Conservation (phyloP, 441 rosid species). For the Sinapis alba region DNA sequence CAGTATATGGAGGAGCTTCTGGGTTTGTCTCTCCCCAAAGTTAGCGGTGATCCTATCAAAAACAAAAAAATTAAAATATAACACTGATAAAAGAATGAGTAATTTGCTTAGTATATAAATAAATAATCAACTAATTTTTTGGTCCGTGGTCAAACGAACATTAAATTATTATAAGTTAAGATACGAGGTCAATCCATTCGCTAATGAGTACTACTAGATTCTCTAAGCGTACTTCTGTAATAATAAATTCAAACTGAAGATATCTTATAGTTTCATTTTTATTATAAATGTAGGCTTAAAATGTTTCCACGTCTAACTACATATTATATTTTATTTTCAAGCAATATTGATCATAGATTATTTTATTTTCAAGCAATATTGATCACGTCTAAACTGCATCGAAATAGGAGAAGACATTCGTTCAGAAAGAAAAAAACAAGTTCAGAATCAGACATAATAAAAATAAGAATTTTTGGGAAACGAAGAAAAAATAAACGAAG, state of each 20-base stretch:
- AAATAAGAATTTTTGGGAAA: background rate
- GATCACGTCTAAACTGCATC: no score
- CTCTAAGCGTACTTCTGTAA: slow-evolving; percentile 23
- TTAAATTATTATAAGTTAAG: slow-evolving; percentile 2
- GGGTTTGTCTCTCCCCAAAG: slow-evolving; percentile 28
- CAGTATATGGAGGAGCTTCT: slow-evolving; percentile 27
- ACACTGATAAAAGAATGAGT: background rate
- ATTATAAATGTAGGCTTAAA: background rate
- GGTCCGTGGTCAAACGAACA: slow-evolving; percentile 7
- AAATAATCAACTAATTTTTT: background rate
- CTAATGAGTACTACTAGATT: slow-evolving; percentile 39
- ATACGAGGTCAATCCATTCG: slow-evolving; percentile 29
- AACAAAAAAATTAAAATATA: background rate
- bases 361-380: no score
- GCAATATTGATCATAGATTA: background rate
- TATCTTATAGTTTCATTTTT: background rate
- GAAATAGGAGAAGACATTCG: slow-evolving; percentile 15
- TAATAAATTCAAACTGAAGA: background rate
- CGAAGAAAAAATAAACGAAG: background rate
- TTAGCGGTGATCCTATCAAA: slow-evolving; percentile 28
- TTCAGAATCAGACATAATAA: background rate
- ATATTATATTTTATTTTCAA: background rate
- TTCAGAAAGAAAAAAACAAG: background rate
- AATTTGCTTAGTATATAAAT: background rate
- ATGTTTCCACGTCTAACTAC: slow-evolving; percentile 9